Base-by-base conservation (phyloP, 2,329 filamentous ascomycete species). In the Scedosporium dehoogii region DNA sequence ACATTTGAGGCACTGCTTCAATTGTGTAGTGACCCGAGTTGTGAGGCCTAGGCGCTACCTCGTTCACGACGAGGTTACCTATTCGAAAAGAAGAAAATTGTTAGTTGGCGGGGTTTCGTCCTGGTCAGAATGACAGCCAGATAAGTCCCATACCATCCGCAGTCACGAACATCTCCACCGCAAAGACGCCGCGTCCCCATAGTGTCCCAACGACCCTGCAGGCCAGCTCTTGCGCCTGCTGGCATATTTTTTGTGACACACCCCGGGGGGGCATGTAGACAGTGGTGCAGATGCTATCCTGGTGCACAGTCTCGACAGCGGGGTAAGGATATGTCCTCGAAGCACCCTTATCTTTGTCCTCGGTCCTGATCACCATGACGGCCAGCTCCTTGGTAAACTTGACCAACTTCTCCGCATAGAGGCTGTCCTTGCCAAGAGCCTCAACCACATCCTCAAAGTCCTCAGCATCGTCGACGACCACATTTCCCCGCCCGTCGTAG, bases 1-100 rank as follows among this genome's bases (percentile, higher is more conserved):
- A 96, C 77, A 87, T 81, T 64, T 93, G 85, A 0, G 87, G 86
- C 58, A 94, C 91, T 3, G 91, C 90, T 77, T 99, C 93, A 66
- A 97, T 97, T 2, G 90, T 96, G 75, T 92, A 93, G 75, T 97
- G 94, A 0, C 94, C 94, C 0, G 91, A 96, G 77, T 97, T 97
- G 76, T 97, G 92, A 63, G 79, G 78, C 16, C 91, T 82, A 12
- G 90, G 91, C 0, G 91, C 91, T 66, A 96, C 88, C 75, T 96
- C 92, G 73, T 96, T 96, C 68, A 97, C 82, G 63, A 96, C 76
- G 1, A 96, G 80, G 1, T 78, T 78, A 63, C 81, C 79, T 80
- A 59, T n/a, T 53, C 1, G 23, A 14, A 33, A 9, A 61, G 42
- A 61, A n/a, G n/a, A n/a, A n/a, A n/a, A n/a, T n/a, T 67, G 58